A percentile compares a stretch with the other conserved stretches of the same genome.
Conservation (phyloP, 225 moss, liverwort and hornwort genomes). For the Takakia lepidozioides region DNA sequence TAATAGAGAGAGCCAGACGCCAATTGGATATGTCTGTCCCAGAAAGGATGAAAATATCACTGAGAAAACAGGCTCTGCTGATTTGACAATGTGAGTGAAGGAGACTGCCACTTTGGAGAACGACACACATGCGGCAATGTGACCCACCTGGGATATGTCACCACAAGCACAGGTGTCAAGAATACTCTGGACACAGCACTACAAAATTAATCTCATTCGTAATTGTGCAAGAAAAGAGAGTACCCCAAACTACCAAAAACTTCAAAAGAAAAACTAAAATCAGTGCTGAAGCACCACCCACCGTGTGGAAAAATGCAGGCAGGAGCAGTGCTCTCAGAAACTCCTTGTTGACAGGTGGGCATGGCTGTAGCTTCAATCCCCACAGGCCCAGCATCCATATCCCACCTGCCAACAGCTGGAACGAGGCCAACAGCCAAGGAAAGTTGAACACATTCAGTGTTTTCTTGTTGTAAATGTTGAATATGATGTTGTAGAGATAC, state of each 20-base stretch:
- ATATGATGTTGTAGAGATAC: slow-evolving; percentile 8
- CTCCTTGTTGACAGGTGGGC: slow-evolving; percentile 70
- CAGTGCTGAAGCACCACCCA: not conserved
- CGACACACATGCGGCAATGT: slow-evolving; percentile 94
- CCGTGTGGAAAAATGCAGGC: slow-evolving; percentile 24
- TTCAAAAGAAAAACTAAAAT: too few relatives aligned
- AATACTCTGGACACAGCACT: too few relatives aligned
- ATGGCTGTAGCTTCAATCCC: slow-evolving; percentile 65
- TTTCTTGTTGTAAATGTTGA: slow-evolving; percentile 15
- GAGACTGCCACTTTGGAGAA: slow-evolving; percentile 48
- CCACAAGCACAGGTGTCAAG: too few relatives aligned
- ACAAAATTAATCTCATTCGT: too few relatives aligned
- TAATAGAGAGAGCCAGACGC: slow-evolving; percentile 4
- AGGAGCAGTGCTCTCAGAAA: slow-evolving; percentile 95
- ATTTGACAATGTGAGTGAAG: slow-evolving; percentile 12
- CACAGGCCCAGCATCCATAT: slow-evolving; percentile 74
- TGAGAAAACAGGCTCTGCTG: slow-evolving; percentile 8
- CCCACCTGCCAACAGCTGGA: slow-evolving; percentile 67
- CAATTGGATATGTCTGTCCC: slow-evolving; percentile 1
- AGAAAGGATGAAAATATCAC: slow-evolving; percentile 4
- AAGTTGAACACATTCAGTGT: slow-evolving; percentile 60
- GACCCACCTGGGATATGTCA: too few relatives aligned
- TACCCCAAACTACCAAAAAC: too few relatives aligned
- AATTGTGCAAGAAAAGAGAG: too few relatives aligned
- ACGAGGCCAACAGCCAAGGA: slow-evolving; percentile 81